Percentiles rank a stretch among this genome's conserved stretches.
Conservation (phyloP, 257 asterid genomes). For the Forsythia suspensa region DNA sequence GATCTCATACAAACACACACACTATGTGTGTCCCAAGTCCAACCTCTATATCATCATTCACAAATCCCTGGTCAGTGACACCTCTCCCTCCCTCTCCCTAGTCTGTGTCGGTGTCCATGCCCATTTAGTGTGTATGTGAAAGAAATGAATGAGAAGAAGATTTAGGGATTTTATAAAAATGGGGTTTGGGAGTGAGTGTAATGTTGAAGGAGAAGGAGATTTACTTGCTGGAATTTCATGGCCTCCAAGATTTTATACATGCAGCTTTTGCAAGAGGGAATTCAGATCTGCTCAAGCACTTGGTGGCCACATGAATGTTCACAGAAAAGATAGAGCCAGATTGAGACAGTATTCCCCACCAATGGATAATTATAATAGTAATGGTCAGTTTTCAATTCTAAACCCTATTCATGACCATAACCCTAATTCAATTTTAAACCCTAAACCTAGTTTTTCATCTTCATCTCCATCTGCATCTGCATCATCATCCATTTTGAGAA, state of each 20-base stretch:
- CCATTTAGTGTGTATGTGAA: too few species aligned
- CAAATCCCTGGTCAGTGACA: slow-evolving; percentile 5
- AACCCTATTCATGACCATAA: slow-evolving; percentile 55
- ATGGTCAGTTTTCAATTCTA: slow-evolving; percentile 22
- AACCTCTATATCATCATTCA: slow-evolving; percentile 17
- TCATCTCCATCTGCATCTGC: slow-evolving; percentile 22
- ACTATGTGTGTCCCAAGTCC: slow-evolving; percentile 12
- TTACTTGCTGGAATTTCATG: slow-evolving; percentile 62
- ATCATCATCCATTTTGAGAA: slow-evolving; percentile 37
- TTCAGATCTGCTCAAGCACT: slow-evolving; percentile 96
- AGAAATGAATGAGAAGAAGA: slow-evolving; percentile 32
- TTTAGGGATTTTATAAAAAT: slow-evolving; percentile 35
- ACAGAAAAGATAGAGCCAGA: slow-evolving; percentile 81
- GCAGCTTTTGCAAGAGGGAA: slow-evolving; percentile 87
- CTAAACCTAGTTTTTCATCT: slow-evolving; percentile 40
- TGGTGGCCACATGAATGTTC: slow-evolving; percentile 99
- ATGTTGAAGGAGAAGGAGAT: slow-evolving; percentile 34
- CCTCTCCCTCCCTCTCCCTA: neutral
- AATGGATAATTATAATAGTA: neutral
- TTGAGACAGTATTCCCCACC: slow-evolving; percentile 50
- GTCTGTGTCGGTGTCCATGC: too few species aligned
- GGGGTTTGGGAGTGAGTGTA: slow-evolving; percentile 9
- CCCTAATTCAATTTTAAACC: slow-evolving; percentile 52
- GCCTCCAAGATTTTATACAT: slow-evolving; percentile 86
- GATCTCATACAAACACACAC: slow-evolving; percentile 10